These are phyloP conservation scores for Globisporangium nunn DNA, from an alignment of 352 stramenopile genomes.

Conservation along the genomic window DNA sequence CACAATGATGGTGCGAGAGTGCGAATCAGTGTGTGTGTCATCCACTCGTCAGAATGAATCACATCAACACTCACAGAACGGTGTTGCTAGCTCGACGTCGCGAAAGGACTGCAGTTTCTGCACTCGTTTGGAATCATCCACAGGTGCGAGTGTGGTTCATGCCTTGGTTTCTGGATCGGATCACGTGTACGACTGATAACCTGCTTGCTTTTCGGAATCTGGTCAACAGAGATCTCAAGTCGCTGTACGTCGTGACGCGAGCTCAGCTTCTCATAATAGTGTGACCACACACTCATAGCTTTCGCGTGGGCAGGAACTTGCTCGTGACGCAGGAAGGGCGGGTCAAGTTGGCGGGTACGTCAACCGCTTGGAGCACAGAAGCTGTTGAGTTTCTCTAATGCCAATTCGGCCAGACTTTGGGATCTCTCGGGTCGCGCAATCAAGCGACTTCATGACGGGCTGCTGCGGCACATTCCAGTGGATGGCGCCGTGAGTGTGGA, in stretches of 20 bases:
- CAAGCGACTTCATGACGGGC: conserved; percentile 54
- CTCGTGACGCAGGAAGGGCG: conserved; percentile 63
- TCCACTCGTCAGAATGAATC: background rate
- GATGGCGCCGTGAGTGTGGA: conserved; percentile 65
- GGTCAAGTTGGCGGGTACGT: conserved; percentile 58
- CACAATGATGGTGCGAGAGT: conserved; percentile 52
- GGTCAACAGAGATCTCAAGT: conserved; percentile 66
- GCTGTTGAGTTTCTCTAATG: background rate
- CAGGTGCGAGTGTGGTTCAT: conserved; percentile 21
- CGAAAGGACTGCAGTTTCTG: conserved; percentile 63
- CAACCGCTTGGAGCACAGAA: background rate
- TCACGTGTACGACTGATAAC: background rate
- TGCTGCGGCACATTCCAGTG: conserved; percentile 79
- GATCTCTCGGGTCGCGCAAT: conserved; percentile 52
- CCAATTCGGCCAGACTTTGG: conserved; percentile 45
- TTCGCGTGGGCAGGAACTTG: conserved; percentile 38
- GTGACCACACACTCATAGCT: background rate
- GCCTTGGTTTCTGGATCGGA: background rate
- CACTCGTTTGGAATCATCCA: conserved; percentile 82
- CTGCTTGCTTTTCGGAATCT: background rate
- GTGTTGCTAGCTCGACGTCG: conserved; percentile 42
- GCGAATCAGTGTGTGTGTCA: background rate
- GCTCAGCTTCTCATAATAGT: no score
- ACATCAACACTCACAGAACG: background rate
- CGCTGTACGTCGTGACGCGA: conserved; percentile 31